A percentile compares a stretch with the other conserved stretches of the same genome.
These are phyloP conservation scores for Boletus subcaerulescens DNA, from an alignment of 768 basidiomycete genomes.

Conservation along the genomic window DNA sequence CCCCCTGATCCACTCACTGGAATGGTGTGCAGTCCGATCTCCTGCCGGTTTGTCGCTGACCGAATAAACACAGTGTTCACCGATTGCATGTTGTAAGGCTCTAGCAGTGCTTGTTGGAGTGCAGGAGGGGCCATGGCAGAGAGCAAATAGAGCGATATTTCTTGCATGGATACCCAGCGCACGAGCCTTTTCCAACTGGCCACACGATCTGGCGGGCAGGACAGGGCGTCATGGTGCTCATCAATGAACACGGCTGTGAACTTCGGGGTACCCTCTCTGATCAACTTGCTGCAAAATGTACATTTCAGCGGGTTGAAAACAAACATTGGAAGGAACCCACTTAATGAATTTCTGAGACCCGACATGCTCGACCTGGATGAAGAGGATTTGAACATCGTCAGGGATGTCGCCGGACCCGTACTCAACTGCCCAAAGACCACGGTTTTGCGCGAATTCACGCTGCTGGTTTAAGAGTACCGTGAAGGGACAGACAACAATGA, in stretches of 20 bases:
- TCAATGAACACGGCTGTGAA: background rate
- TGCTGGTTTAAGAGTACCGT: background rate
- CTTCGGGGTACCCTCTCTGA: background rate
- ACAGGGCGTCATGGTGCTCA: background rate
- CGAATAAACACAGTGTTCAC: background rate
- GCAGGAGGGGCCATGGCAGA: background rate
- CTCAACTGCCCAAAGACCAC: background rate
- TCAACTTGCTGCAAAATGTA: background rate
- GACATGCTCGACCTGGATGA: background rate
- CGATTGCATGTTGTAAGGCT: background rate
- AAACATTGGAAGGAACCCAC: background rate
- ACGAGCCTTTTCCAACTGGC: background rate
- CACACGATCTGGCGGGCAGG: background rate
- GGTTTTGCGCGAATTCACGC: background rate
- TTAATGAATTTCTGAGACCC: too few relatives aligned
- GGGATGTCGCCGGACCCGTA: background rate
- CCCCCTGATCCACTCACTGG: too few relatives aligned
- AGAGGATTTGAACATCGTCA: background rate
- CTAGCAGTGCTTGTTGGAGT: background rate
- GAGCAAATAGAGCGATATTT: background rate
- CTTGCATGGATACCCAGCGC: background rate
- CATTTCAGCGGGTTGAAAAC: too few relatives aligned
- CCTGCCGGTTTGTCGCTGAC: background rate
- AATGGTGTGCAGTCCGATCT: background rate
- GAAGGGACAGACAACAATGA: constrained; percentile 4